Percentiles rank a stretch among this genome's conserved stretches.
Conservation (phyloP, 2,329 filamentous ascomycete genomes). For the Paraconiothyrium brasiliense region DNA sequence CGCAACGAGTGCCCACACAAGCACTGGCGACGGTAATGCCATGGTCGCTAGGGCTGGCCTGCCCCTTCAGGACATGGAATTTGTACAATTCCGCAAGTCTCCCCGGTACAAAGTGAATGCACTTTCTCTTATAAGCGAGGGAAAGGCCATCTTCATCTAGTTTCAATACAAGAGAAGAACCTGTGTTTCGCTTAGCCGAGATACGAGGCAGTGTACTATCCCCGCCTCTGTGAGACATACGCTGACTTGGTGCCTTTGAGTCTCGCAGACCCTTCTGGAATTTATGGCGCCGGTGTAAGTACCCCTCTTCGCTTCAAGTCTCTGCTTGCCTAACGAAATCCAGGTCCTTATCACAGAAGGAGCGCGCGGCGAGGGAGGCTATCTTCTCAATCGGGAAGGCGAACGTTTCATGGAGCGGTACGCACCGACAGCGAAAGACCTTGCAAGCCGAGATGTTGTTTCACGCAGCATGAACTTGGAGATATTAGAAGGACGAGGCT, state of each 20-base stretch:
- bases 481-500: conserved; percentile 58
- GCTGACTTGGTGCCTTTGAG: too few relatives aligned
- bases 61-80: conserved; percentile 62
- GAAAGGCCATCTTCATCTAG: too few relatives aligned
- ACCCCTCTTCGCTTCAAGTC: background rate
- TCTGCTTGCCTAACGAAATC: conserved; percentile 2
- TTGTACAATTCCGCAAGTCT: conserved; percentile 56
- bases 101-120: too few relatives aligned
- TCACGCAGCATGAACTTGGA: conserved; percentile 60
- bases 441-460: conserved; percentile 60
- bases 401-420: conserved; percentile 64
- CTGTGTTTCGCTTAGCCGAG: too few relatives aligned
- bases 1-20: conserved; percentile 60
- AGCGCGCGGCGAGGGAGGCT: conserved; percentile 60
- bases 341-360: conserved; percentile 60
- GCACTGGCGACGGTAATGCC: conserved; percentile 61
- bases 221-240: too few relatives aligned
- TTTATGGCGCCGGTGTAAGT: conserved; percentile 59
- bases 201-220: too few relatives aligned
- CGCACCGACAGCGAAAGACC: conserved; percentile 60
- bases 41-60: conserved; percentile 61
- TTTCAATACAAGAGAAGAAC: too few relatives aligned
- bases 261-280: conserved; percentile 54
- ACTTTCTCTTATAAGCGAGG: too few relatives aligned
- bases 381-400: conserved; percentile 59